These are phyloP conservation scores for Fusarium sp. DNA, from an alignment of 2,329 filamentous ascomycete genomes.

Conservation along the genomic window DNA sequence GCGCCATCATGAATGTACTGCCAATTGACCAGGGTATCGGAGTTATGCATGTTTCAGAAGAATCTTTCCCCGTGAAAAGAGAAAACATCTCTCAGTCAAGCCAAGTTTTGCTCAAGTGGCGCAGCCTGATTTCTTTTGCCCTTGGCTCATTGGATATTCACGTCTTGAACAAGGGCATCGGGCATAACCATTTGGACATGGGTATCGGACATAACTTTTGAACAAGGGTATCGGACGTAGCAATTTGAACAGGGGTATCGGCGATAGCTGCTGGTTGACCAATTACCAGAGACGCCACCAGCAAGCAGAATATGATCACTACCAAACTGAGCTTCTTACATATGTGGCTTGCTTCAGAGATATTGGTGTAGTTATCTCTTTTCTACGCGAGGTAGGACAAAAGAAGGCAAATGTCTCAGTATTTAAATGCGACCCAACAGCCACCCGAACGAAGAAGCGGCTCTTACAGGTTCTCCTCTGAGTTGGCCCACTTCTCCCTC, in stretches of 20 bases:
- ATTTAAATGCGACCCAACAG: background rate
- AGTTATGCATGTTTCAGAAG: background rate
- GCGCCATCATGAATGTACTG: background rate
- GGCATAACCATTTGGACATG: background rate
- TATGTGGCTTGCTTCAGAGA: background rate
- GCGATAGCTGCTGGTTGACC: background rate
- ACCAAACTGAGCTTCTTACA: background rate
- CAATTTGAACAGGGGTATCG: background rate
- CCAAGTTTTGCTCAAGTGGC: background rate
- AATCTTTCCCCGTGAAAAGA: background rate
- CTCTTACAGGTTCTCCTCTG: background rate
- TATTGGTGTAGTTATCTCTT: background rate
- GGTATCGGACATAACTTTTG: background rate
- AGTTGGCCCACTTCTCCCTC: background rate
- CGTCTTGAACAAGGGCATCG: background rate
- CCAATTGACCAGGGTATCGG: background rate
- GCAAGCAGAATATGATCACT: background rate
- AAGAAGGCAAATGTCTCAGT: background rate
- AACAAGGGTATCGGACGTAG: no score
- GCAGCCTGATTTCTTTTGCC: background rate
- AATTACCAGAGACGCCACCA: background rate
- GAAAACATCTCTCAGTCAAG: background rate
- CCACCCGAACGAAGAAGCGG: background rate
- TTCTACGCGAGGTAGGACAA: background rate
- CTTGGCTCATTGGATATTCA: background rate